Evolutionary conservation across 495 filamentous ascomycete species (phyloP).

Genomic region (Aspergillus biplanus): DNA sequence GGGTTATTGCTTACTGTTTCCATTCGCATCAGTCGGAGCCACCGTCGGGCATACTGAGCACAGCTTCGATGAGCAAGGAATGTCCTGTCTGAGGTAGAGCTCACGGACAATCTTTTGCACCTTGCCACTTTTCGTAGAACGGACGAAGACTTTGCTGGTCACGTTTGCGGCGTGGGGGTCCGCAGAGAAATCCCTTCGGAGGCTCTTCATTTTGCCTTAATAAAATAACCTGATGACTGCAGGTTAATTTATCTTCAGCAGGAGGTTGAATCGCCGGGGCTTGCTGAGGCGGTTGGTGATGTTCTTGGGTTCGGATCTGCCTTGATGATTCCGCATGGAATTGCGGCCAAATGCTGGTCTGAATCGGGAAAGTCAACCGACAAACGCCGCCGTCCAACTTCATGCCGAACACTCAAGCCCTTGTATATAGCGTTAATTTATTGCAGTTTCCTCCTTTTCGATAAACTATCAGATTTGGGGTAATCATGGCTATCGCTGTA

Average conservation of each 20-base stretch:
- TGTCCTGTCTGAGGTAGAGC: slow-evolving; percentile 93
- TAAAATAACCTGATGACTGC: slow-evolving; percentile 21
- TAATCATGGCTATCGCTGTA: slow-evolving; percentile 44
- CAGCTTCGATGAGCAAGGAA: slow-evolving; percentile 92
- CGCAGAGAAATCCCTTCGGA: slow-evolving; percentile 72
- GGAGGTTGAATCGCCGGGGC: slow-evolving; percentile 21
- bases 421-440: background rate
- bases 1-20: slow-evolving; percentile 59
- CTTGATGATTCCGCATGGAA: slow-evolving; percentile 16
- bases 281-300: slow-evolving; percentile 20
- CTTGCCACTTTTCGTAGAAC: slow-evolving; percentile 91
- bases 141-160: slow-evolving; percentile 88
- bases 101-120: slow-evolving; percentile 98
- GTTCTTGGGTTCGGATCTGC: slow-evolving; percentile 17
- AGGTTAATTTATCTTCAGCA: slow-evolving; percentile 20
- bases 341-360: slow-evolving; percentile 19
- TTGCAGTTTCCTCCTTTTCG: background rate
- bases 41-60: slow-evolving; percentile 72
- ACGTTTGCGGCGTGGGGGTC: slow-evolving; percentile 77
- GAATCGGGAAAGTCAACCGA: slow-evolving; percentile 33
- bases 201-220: slow-evolving; percentile 74
- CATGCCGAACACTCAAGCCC: background rate
- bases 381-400: background rate
- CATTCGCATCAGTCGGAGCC: slow-evolving; percentile 77
- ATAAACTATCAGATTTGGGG: background rate